Evolutionary conservation across 768 basidiomycete species (phyloP).

Genomic region (Russula lepida): DNA sequence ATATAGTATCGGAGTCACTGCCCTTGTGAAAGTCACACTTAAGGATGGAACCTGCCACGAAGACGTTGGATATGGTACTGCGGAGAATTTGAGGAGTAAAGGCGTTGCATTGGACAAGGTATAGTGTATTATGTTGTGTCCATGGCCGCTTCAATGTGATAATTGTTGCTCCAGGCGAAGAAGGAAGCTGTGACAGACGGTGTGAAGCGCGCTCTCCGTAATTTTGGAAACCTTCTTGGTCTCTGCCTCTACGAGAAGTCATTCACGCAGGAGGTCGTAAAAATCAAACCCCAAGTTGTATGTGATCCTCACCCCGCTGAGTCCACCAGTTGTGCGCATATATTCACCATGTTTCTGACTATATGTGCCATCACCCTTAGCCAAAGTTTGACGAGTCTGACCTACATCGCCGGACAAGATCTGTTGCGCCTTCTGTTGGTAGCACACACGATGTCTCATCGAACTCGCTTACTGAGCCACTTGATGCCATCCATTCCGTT

Average conservation of each 20-base stretch:
- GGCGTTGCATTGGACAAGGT: conserved; percentile 89
- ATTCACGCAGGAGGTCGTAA: conserved; percentile 75
- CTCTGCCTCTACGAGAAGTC: conserved; percentile 97
- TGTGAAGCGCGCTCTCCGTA: conserved; percentile 81
- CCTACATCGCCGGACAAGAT: conserved; percentile 57
- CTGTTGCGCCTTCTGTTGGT: conserved; percentile 22
- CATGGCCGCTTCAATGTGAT: neutral
- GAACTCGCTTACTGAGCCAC: neutral
- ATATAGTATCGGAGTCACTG: conserved; percentile 70
- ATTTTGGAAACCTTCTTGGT: conserved; percentile 90
- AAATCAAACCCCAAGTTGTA: conserved; percentile 80
- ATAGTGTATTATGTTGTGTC: conserved; percentile 25
- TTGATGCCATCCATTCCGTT: neutral
- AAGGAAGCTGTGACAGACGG: conserved; percentile 97
- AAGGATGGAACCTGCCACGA: conserved; percentile 87
- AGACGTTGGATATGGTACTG: conserved; percentile 84
- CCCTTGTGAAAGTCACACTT: conserved; percentile 80
- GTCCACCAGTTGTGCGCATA: conserved; percentile 4
- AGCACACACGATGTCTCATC: neutral
- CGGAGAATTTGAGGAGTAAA: conserved; percentile 82
- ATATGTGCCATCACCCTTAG: conserved; percentile 27
- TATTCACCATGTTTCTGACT: neutral
- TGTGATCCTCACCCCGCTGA: conserved; percentile 27
- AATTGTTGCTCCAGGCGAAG: conserved; percentile 60
- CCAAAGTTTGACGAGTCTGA: conserved; percentile 60